Percentiles rank a stretch among this genome's conserved stretches.
Evolutionary conservation across 805 yeast genomes (phyloP).

Genomic region (Lipomyces mesembrius): DNA sequence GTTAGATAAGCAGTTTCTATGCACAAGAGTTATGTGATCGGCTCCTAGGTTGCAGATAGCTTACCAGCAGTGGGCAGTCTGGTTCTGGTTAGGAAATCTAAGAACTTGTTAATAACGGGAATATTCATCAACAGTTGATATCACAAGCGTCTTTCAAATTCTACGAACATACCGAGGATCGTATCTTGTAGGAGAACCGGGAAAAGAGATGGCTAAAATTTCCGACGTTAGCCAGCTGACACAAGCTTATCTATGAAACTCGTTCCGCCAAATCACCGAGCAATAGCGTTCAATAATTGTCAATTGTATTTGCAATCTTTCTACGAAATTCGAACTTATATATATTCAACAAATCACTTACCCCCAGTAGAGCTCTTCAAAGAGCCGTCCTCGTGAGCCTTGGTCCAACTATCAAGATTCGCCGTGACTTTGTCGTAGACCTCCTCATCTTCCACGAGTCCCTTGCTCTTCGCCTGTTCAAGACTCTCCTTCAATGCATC

Average conservation of each 20-base stretch:
- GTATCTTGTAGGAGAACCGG: conserved; percentile 27
- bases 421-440: not conserved
- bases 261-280: not conserved
- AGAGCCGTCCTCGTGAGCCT: not conserved
- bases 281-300: not conserved
- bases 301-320: not conserved
- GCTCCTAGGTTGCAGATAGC: conserved; percentile 1
- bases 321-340: too few species aligned
- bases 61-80: conserved; percentile 93
- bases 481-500: not conserved
- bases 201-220: not conserved
- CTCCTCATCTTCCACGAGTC: not conserved
- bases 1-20: not conserved
- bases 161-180: conserved; percentile 26
- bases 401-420: not conserved
- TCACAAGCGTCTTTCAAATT: not conserved
- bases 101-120: not conserved
- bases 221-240: not conserved
- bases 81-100: conserved; percentile 95
- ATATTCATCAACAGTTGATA: not conserved
- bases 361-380: conserved; percentile 1
- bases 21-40: not conserved
- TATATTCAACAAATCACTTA: not conserved
- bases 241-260: not conserved
- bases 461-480: not conserved